phyloP scores from a whole-genome alignment of 2,329 filamentous ascomycete genomes.

The Ceratocystis albifundus region DNA sequence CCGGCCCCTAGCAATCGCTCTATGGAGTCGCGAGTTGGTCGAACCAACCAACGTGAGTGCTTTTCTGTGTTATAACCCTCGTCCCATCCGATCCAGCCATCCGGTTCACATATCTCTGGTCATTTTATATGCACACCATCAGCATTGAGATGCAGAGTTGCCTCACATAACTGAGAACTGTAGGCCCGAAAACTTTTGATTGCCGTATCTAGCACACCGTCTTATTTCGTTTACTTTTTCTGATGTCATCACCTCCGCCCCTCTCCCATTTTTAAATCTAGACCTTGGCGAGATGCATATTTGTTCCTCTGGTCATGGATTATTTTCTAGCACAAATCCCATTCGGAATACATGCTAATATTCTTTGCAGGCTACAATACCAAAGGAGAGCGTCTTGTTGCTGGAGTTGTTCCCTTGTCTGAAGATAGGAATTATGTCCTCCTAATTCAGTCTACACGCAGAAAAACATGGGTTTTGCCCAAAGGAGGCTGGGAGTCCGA shows the following conservation, averaged over 20 bases:
- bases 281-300: neutral
- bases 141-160: neutral
- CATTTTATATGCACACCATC: neutral
- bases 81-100: neutral
- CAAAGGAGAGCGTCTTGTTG: conserved; percentile 87
- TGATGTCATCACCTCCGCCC: conserved; percentile 20
- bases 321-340: neutral
- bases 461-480: conserved; percentile 89
- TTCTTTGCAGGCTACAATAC: conserved; percentile 66
- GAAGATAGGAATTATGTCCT: conserved; percentile 77
- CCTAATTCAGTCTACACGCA: conserved; percentile 82
- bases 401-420: conserved; percentile 83
- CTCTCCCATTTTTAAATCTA: conserved; percentile 20
- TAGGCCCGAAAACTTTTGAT: neutral
- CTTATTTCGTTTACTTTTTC: neutral
- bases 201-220: neutral
- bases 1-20: conserved; percentile 35
- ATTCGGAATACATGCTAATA: conserved; percentile 5
- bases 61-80: neutral
- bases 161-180: neutral
- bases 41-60: conserved; percentile 69
- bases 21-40: conserved; percentile 64
- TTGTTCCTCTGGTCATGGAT: neutral
- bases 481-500: conserved; percentile 98
- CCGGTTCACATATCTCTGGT: neutral